phyloP scores from a whole-genome alignment of 2,329 filamentous ascomycete genomes.

The Colletotrichum navitas region DNA sequence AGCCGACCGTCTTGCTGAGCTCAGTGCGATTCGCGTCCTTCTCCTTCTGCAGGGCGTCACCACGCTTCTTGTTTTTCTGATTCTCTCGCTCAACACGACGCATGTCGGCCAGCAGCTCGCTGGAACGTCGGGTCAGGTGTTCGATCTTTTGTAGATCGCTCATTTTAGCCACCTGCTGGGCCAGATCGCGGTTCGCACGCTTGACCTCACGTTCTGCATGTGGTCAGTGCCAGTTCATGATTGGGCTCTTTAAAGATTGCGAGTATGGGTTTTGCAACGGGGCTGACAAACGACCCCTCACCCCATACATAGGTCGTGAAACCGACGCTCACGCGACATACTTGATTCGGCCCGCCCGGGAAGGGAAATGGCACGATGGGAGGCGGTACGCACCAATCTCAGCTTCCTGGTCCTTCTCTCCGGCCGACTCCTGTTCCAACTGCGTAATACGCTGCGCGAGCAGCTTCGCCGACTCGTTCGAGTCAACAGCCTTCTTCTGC shows the following conservation, averaged over 20 bases:
- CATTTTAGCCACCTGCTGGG: slow-evolving; percentile 90
- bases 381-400: slow-evolving; percentile 80
- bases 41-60: slow-evolving; percentile 95
- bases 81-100: slow-evolving; percentile 95
- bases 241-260: slow-evolving; percentile 22
- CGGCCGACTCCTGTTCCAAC: slow-evolving; percentile 91
- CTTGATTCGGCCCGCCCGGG: slow-evolving; percentile 33
- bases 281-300: slow-evolving; percentile 1
- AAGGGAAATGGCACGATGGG: slow-evolving; percentile 29
- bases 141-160: slow-evolving; percentile 93
- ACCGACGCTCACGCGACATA: slow-evolving; percentile 37
- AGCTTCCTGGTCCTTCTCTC: slow-evolving; percentile 93
- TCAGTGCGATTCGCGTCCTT: slow-evolving; percentile 92
- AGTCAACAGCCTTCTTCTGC: slow-evolving; percentile 85
- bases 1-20: slow-evolving; percentile 86
- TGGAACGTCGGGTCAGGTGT: slow-evolving; percentile 88
- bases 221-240: slow-evolving; percentile 45
- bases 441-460: slow-evolving; percentile 95
- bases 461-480: slow-evolving; percentile 90
- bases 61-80: slow-evolving; percentile 94
- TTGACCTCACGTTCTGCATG: slow-evolving; percentile 88
- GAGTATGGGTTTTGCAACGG: background rate
- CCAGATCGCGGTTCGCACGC: slow-evolving; percentile 91
- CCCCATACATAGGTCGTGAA: slow-evolving; percentile 13
- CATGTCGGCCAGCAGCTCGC: slow-evolving; percentile 93